Percentiles rank a stretch among this genome's conserved stretches.
phyloP scores from a whole-genome alignment of 148 eudicot genomes.

The Spergularia bocconei region DNA sequence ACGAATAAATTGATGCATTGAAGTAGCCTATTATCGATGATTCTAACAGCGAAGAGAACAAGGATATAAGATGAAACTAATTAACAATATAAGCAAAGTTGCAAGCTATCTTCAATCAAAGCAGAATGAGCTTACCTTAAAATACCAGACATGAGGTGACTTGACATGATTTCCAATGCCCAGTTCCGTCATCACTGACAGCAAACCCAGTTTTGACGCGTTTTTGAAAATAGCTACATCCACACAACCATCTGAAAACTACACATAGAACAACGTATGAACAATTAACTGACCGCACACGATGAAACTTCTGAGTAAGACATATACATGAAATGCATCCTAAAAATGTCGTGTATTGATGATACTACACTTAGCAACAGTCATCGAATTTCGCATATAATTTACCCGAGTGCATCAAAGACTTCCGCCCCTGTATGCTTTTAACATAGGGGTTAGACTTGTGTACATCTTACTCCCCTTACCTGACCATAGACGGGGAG shows the following conservation, averaged over 20 bases:
- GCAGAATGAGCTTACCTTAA: constrained; percentile 55
- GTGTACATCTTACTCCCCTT: no score
- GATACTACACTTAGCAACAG: no score
- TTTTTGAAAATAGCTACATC: constrained; percentile 67
- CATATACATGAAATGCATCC: no score
- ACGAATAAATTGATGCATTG: no score
- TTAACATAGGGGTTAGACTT: no score
- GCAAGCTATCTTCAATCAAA: not conserved
- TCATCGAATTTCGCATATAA: no score
- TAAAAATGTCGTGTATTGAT: no score
- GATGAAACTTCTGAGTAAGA: not conserved
- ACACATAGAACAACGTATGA: constrained; percentile 30
- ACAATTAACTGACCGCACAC: not conserved
- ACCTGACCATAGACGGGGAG: no score
- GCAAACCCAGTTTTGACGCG: constrained; percentile 62
- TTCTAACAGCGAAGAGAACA: not conserved
- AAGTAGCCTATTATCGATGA: no score
- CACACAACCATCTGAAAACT: constrained; percentile 93
- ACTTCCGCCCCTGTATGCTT: no score
- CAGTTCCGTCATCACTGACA: constrained; percentile 56
- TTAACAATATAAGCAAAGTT: not conserved
- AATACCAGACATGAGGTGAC: constrained; percentile 68
- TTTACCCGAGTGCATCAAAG: no score
- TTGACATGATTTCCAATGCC: constrained; percentile 72
- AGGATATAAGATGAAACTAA: no score